These are phyloP conservation scores for Desmodesmus armatus DNA, from an alignment of 139 green algal genomes.

Conservation along the genomic window DNA sequence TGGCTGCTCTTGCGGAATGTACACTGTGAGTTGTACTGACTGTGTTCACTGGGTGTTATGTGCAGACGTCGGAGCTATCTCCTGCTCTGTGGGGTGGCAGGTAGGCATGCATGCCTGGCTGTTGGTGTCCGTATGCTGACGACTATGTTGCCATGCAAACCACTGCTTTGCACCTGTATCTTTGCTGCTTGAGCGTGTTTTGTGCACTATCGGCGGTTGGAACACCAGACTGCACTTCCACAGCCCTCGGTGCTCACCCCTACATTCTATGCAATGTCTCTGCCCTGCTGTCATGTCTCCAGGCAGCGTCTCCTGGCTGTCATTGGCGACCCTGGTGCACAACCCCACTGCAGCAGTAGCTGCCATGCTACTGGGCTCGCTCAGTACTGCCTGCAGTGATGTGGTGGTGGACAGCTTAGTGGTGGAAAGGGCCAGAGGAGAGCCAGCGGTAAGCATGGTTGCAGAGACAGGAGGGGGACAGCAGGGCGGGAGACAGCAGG, in stretches of 20 bases:
- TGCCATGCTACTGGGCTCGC: constrained; percentile 70
- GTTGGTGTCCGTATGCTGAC: no score
- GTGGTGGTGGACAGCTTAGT: constrained; percentile 99
- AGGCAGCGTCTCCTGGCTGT: constrained; percentile 78
- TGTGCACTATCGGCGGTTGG: no score
- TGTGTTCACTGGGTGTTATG: no score
- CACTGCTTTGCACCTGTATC: no score
- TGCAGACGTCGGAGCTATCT: constrained; percentile 86
- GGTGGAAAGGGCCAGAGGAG: constrained; percentile 77
- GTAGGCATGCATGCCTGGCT: constrained; percentile 41
- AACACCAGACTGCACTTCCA: no score
- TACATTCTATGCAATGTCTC: background rate
- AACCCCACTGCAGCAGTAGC: constrained; percentile 55
- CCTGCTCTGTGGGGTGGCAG: constrained; percentile 75
- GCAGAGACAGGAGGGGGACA: no score
- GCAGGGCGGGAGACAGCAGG: no score
- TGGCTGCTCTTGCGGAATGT: no score
- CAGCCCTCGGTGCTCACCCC: background rate
- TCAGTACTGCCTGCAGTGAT: constrained; percentile 88
- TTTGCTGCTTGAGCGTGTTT: background rate
- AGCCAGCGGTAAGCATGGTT: constrained; percentile 62
- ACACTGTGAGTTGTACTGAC: no score
- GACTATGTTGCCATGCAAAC: no score
- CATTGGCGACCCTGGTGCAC: constrained; percentile 68
- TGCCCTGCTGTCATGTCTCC: background rate